Base-by-base conservation (phyloP, 2,329 filamentous ascomycete species). In the Colletotrichum brevisporum region DNA sequence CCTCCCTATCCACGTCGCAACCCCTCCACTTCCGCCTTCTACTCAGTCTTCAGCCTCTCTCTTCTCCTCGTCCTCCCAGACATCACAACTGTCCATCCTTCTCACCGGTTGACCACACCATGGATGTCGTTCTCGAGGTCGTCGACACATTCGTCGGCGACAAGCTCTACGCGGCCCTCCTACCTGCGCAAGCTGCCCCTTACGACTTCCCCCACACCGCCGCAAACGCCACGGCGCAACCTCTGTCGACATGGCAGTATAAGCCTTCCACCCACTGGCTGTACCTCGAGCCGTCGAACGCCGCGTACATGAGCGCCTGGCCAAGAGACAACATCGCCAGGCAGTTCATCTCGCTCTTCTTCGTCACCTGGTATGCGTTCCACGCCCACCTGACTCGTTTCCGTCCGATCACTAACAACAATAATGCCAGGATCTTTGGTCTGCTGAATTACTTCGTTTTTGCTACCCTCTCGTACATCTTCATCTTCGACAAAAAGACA, bases 71-170 rank as follows among this genome's bases (percentile, higher is more conserved):
- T n/a, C 26, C 24, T 52, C 50, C 50, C 16, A 48, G 47, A n/a
- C 12, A 15, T 21, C 43, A 10, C 31, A 36, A 36, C 31, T 8
- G 10, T 36, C 31, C 31, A 36, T 36, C 31, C 10, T 36, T 36
- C 31, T 24, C 21, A 24, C 21, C 21, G 21, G 5, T 36, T 36
- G 61, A 27, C 63, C 67, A 72, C 83, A 85, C 78, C 80, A 98
- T 98, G 95, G 95, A 98, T 86, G 90, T 98, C 82, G 90, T 96
- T 53, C 91, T 98, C 73, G 95, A 98, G 82, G 75, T 95, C 69
- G 88, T 89, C 81, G 95, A 98, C 82, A 93, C 91, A 75, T 94
- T 92, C 76, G 76, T 95, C 72, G 92, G 92, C 80, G 95, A 98
- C 83, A 89, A 91, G 74, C 75, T 92, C 67, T 98, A 97, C 78